Evolutionary conservation across 176 grass and related monocot genomes (phyloP), one percentile per base, ranked within the genome.

Genomic region (Hordeum marinum): DNA sequence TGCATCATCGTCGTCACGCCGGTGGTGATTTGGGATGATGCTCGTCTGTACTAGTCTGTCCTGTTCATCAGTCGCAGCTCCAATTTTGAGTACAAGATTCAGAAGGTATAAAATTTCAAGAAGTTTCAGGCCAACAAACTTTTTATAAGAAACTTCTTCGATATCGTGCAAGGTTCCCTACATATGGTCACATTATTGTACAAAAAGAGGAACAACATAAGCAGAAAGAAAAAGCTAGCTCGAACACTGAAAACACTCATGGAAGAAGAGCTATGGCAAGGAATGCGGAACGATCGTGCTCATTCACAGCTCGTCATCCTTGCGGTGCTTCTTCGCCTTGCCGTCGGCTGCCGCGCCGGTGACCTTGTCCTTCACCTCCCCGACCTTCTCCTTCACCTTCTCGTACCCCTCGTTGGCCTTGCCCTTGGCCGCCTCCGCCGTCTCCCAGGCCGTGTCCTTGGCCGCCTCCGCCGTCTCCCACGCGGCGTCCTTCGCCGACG

Each of bases 241-340:
- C 39, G 37, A 58, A 83, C 75, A 83, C 57, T 58, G 79, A 68
- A 75, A 61, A 78, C 79, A 78, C 29, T 37, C 83, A 57, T 61
- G 17, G 14, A 50, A 24, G 29, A 69, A 18, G 17, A 20, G 18
- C 57, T 11, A 65, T 11, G 17, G 1, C 54, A 46, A 17, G 12
- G 35, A 17, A 29, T 9, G 13, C 3, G 3, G 43, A 23, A 5
- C 6, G 13, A n/a, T 17, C 0, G 32, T 45, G 21, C 13, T 25
- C 4, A 60, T 45, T 94, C 72, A 94, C 43, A 94, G 89, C 89
- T 94, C 90, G 25, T 92, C 92, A 11, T 26, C 86, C 11, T 32
- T 87, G 54, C 68, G 73, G 50, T 79, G 58, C 70, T 54, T 86
- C 80, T 90, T 87, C 7, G 8, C 75, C 60, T 46, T 80, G 71